These are phyloP conservation scores for Skeletonema grethae DNA, from an alignment of 108 stramenopile species.

Conservation along the genomic window DNA sequence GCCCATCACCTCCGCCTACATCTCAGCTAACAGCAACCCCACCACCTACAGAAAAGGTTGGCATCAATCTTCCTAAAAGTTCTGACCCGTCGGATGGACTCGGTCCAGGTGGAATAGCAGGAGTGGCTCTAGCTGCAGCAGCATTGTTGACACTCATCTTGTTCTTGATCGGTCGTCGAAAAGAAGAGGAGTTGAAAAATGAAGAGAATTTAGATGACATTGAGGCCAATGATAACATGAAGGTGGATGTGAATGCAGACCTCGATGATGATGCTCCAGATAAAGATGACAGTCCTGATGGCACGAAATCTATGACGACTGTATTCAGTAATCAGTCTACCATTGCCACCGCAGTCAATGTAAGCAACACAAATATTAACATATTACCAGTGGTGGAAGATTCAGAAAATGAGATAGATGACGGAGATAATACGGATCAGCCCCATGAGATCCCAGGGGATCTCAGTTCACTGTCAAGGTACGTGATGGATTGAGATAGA, in stretches of 20 bases:
- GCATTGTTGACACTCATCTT: slow-evolving; percentile 14
- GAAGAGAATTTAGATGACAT: slow-evolving; percentile 1
- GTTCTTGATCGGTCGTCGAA: slow-evolving; percentile 7
- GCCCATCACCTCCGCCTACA: background rate
- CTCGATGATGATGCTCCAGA: background rate
- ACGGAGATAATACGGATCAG: slow-evolving; percentile 8
- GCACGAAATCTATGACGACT: slow-evolving; percentile 27
- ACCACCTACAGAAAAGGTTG: background rate
- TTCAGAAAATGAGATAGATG: slow-evolving; percentile 14
- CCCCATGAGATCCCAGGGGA: background rate
- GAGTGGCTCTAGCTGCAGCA: slow-evolving; percentile 18
- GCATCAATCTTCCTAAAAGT: background rate
- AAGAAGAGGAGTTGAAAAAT: slow-evolving; percentile 1
- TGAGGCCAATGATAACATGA: background rate
- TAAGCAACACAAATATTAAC: background rate
- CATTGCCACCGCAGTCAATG: slow-evolving; percentile 7
- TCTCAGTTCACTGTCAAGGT: background rate
- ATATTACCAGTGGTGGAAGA: slow-evolving; percentile 10
- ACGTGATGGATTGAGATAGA: background rate
- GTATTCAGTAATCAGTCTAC: slow-evolving; percentile 7
- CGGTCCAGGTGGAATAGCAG: slow-evolving; percentile 3
- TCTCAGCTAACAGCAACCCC: background rate
- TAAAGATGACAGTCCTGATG: slow-evolving; percentile 16
- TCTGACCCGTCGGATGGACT: slow-evolving; percentile 1
- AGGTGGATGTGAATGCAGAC: slow-evolving; percentile 1